Percentiles rank a stretch among this genome's conserved stretches.
Conservation (phyloP, 345 rosid genomes). For the Acer saccharum region DNA sequence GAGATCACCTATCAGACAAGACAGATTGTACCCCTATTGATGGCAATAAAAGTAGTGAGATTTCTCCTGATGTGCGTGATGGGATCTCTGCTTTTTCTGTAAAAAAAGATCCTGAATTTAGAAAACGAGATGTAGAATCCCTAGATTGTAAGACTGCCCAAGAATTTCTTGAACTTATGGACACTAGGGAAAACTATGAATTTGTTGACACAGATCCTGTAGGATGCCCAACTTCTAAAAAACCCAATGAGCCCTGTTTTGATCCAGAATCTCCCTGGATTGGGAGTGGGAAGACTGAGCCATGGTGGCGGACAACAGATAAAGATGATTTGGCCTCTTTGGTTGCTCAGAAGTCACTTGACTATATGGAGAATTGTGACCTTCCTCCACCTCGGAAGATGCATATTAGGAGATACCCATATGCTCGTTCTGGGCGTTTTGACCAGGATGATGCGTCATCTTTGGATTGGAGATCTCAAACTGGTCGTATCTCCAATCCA, state of each 20-base stretch:
- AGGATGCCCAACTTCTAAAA: slow-evolving; percentile 36
- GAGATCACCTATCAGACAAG: slow-evolving; percentile 7
- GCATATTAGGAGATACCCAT: slow-evolving; percentile 43
- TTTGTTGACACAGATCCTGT: slow-evolving; percentile 36
- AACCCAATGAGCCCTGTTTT: slow-evolving; percentile 35
- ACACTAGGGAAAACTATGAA: slow-evolving; percentile 40
- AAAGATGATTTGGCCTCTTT: slow-evolving; percentile 81
- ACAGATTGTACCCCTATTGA: background rate
- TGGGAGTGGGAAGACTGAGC: slow-evolving; percentile 55
- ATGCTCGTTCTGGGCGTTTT: slow-evolving; percentile 32
- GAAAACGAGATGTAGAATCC: slow-evolving; percentile 20
- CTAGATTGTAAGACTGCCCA: slow-evolving; percentile 31
- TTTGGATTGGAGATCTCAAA: slow-evolving; percentile 31
- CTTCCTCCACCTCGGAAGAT: slow-evolving; percentile 79
- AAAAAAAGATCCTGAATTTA: slow-evolving; percentile 24
- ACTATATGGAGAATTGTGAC: slow-evolving; percentile 78
- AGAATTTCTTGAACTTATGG: slow-evolving; percentile 46
- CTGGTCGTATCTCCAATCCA: slow-evolving; percentile 30
- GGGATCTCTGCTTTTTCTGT: slow-evolving; percentile 12
- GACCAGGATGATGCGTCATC: slow-evolving; percentile 36
- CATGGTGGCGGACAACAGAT: slow-evolving; percentile 89
- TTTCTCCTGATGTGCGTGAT: slow-evolving; percentile 7
- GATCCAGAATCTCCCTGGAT: slow-evolving; percentile 71
- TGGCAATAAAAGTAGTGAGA: slow-evolving; percentile 15
- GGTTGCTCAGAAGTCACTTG: slow-evolving; percentile 80